Evolutionary conservation across 169 alveolate genomes (phyloP).

Genomic region (Babesia gibsoni): DNA sequence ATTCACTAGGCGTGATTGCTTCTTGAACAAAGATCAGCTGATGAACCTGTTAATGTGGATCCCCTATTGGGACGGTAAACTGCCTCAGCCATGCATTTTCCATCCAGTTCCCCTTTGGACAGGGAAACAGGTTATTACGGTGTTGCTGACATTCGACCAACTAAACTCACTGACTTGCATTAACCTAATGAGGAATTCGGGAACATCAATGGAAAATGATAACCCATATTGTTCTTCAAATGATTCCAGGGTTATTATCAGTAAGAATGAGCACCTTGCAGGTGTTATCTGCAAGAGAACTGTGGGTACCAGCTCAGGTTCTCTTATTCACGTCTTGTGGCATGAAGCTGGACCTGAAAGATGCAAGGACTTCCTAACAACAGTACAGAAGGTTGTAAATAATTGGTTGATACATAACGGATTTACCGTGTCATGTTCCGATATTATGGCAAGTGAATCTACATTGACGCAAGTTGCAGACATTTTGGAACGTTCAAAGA

Average conservation of each 20-base stretch:
- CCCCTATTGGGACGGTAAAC: constrained; percentile 94
- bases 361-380: constrained; percentile 92
- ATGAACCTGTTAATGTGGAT: constrained; percentile 94
- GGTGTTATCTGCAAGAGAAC: constrained; percentile 96
- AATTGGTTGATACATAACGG: constrained; percentile 96
- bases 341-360: constrained; percentile 97
- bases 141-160: constrained; percentile 89
- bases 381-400: constrained; percentile 93
- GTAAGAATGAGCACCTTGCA: constrained; percentile 93
- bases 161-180: constrained; percentile 52
- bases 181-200: constrained; percentile 56
- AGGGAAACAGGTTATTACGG: constrained; percentile 97
- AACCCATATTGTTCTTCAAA: constrained; percentile 37
- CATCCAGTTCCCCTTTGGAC: constrained; percentile 98
- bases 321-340: constrained; percentile 96
- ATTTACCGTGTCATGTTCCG: constrained; percentile 98
- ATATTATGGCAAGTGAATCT: constrained; percentile 93
- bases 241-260: constrained; percentile 86
- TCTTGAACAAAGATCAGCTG: constrained; percentile 90
- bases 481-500: constrained; percentile 81
- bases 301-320: constrained; percentile 97
- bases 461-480: constrained; percentile 87
- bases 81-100: constrained; percentile 97
- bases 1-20: constrained; percentile 95
- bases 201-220: constrained; percentile 38